These are phyloP conservation scores for Trichoderma sp. DNA, from an alignment of 2,329 filamentous ascomycete genomes.

Conservation along the genomic window DNA sequence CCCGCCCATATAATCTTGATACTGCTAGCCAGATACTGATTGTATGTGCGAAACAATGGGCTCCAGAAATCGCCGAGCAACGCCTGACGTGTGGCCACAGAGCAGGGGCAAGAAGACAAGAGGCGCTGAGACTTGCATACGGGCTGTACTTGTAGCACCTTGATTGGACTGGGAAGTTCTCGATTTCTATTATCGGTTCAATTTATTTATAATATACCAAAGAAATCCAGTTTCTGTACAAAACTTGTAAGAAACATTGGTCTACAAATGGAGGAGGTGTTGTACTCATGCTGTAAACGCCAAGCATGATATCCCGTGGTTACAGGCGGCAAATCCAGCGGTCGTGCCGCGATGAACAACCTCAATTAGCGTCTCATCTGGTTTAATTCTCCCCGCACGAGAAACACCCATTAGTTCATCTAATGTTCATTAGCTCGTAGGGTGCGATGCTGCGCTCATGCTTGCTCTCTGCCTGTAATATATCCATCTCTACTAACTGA, in stretches of 20 bases:
- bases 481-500: not conserved
- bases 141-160: not conserved
- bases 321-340: not conserved
- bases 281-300: not conserved
- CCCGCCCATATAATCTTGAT: not conserved
- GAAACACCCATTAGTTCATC: not conserved
- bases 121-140: not conserved
- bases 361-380: not conserved
- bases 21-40: too few species aligned
- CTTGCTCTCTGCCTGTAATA: not conserved
- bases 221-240: not conserved
- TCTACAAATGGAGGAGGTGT: not conserved
- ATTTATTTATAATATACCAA: not conserved
- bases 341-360: not conserved
- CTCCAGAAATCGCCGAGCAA: not conserved
- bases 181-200: not conserved
- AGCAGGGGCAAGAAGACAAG: not conserved
- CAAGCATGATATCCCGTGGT: not conserved
- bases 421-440: not conserved
- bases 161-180: not conserved
- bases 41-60: not conserved
- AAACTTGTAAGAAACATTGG: not conserved
- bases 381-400: not conserved
- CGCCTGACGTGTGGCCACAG: not conserved
- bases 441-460: not conserved